Evolutionary conservation across 2,329 filamentous ascomycete genomes (phyloP).

Genomic region (Pyrenophora seminiperda): DNA sequence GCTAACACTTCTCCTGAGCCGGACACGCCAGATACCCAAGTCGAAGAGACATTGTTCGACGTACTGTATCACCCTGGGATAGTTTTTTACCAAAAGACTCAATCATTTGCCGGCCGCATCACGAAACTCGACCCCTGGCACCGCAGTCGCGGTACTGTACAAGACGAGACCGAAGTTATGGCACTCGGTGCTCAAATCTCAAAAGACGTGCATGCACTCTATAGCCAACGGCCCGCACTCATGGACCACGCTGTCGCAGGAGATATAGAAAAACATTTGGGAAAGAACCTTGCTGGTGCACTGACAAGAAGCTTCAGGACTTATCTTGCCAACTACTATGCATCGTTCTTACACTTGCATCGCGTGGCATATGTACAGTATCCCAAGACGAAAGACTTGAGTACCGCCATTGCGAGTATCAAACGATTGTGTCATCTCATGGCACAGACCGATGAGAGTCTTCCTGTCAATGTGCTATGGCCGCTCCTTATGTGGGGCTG

Average conservation of each 20-base stretch:
- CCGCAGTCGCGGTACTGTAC: constrained; percentile 60
- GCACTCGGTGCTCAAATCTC: constrained; percentile 58
- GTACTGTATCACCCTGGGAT: constrained; percentile 62
- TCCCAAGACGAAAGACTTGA: constrained; percentile 58
- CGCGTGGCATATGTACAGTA: constrained; percentile 62
- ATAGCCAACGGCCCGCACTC: constrained; percentile 57
- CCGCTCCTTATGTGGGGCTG: constrained; percentile 62
- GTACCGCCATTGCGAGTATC: constrained; percentile 57
- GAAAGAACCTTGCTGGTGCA: constrained; percentile 55
- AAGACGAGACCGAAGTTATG: constrained; percentile 65
- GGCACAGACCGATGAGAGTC: constrained; percentile 51
- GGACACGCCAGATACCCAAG: constrained; percentile 38
- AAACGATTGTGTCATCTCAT: constrained; percentile 56
- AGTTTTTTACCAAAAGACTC: constrained; percentile 63
- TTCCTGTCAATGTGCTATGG: constrained; percentile 64
- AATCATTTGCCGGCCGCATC: constrained; percentile 63
- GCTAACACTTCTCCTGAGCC: constrained; percentile 37
- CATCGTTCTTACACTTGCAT: constrained; percentile 62
- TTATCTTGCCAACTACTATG: constrained; percentile 63
- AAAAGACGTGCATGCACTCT: constrained; percentile 57
- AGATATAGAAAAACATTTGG: constrained; percentile 56
- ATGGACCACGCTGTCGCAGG: constrained; percentile 63
- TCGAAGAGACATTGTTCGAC: constrained; percentile 60
- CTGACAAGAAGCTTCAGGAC: constrained; percentile 61
- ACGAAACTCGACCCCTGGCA: constrained; percentile 64